These are phyloP conservation scores for Ceratocystis albifundus DNA, from an alignment of 2,329 filamentous ascomycete genomes.

Conservation along the genomic window DNA sequence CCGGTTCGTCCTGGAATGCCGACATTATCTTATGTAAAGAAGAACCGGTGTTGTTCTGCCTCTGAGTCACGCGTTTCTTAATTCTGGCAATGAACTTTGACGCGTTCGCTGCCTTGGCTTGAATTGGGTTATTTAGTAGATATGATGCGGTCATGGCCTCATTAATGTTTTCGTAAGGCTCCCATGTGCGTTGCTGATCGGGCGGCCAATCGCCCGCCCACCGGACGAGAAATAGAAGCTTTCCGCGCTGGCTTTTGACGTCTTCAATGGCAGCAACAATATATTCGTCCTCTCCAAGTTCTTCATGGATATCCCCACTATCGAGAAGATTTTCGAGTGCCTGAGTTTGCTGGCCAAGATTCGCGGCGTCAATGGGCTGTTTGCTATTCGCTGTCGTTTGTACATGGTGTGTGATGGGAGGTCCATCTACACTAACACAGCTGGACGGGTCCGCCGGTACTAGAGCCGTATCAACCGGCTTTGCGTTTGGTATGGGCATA, in stretches of 20 bases:
- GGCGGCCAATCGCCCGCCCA: constrained; percentile 48
- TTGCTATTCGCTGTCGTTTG: background rate
- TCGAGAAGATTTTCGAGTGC: background rate
- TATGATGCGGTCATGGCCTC: constrained; percentile 10
- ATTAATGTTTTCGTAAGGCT: constrained; percentile 42
- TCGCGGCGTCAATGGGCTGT: background rate
- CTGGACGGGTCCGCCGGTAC: background rate
- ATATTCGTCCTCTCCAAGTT: constrained; percentile 26
- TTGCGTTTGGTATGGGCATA: background rate
- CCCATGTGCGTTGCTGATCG: constrained; percentile 47
- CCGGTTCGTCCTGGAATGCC: constrained; percentile 1
- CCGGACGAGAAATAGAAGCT: constrained; percentile 40
- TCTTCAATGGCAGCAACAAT: constrained; percentile 36
- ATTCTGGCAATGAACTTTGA: background rate
- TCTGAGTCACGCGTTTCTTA: background rate
- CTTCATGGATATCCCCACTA: background rate
- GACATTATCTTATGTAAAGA: constrained; percentile 12
- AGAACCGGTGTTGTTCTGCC: background rate
- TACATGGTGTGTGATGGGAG: background rate
- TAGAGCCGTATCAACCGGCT: background rate
- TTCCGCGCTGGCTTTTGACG: constrained; percentile 33
- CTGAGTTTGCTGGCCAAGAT: too few relatives aligned
- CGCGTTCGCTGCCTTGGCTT: background rate
- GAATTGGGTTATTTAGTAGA: constrained; percentile 1
- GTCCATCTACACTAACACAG: constrained; percentile 13